Percentiles rank a stretch among this genome's conserved stretches.
These are phyloP conservation scores for Stephania japonica DNA, from an alignment of 164 flowering plant species.

Conservation along the genomic window DNA sequence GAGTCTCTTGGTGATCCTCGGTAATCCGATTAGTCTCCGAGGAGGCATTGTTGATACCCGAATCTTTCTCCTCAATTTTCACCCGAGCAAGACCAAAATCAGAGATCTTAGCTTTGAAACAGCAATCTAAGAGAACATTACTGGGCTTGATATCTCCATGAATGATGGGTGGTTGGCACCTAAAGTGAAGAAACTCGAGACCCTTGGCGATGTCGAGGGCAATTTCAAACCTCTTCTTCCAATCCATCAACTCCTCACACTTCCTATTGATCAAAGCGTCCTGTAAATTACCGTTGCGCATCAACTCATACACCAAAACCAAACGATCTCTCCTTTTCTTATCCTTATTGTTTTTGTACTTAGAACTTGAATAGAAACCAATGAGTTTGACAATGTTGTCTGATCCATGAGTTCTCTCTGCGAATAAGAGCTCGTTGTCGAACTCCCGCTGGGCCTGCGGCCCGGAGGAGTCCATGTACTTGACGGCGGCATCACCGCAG, in stretches of 20 bases:
- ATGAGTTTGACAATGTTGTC: conserved; percentile 42
- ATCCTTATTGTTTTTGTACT: too few relatives aligned
- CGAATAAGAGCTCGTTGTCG: conserved; percentile 66
- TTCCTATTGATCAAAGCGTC: conserved; percentile 63
- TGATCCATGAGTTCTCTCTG: conserved; percentile 26
- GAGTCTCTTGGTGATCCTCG: conserved; percentile 41
- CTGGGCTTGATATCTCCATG: neutral
- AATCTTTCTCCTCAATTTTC: conserved; percentile 28
- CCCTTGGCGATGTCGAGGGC: conserved; percentile 50
- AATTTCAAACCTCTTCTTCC: conserved; percentile 48
- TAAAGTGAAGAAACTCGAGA: conserved; percentile 51
- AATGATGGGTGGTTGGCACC: conserved; percentile 39
- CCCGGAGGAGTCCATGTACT: conserved; percentile 63
- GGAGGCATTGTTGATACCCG: too few relatives aligned
- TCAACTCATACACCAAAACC: conserved; percentile 64
- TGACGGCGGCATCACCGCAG: conserved; percentile 52
- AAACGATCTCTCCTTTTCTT: conserved; percentile 20
- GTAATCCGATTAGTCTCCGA: too few relatives aligned
- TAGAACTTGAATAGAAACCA: conserved; percentile 26
- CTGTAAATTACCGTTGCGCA: conserved; percentile 76
- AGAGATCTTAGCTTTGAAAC: conserved; percentile 70
- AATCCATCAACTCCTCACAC: conserved; percentile 53
- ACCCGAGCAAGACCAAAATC: conserved; percentile 78
- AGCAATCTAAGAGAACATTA: neutral
- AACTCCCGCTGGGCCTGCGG: conserved; percentile 84